These are phyloP conservation scores for Kingdonia uniflora DNA, from an alignment of 164 flowering plant genomes.

Conservation along the genomic window DNA sequence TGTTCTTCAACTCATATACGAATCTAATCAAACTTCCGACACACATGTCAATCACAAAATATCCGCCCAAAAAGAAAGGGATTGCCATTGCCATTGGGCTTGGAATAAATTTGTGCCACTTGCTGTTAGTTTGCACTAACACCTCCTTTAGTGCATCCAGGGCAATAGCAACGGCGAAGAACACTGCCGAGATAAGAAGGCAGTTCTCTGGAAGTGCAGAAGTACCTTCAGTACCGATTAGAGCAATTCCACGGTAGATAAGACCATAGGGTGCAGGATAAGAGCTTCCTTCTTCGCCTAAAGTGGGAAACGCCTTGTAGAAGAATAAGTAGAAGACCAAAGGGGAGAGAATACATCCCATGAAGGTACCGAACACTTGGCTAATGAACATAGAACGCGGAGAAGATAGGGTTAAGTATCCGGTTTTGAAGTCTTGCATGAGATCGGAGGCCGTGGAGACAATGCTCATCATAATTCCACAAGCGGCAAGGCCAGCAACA, in stretches of 20 bases:
- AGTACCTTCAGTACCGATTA: constrained; percentile 22
- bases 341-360: constrained; percentile 24
- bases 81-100: constrained; percentile 32
- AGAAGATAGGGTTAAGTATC: constrained; percentile 25
- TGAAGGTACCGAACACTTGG: constrained; percentile 24
- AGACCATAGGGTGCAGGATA: constrained; percentile 25
- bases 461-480: constrained; percentile 31
- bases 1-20: constrained; percentile 18
- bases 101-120: constrained; percentile 15
- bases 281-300: constrained; percentile 11
- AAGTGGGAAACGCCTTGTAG: constrained; percentile 19
- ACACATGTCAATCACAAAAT: constrained; percentile 30
- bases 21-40: constrained; percentile 22
- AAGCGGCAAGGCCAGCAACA: constrained; percentile 24
- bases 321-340: constrained; percentile 25
- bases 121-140: not conserved
- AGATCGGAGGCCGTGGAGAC: constrained; percentile 33
- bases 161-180: constrained; percentile 9
- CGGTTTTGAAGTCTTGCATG: constrained; percentile 34
- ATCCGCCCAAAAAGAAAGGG: constrained; percentile 24
- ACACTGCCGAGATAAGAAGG: constrained; percentile 8
- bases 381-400: constrained; percentile 28
- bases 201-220: constrained; percentile 27
- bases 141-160: constrained; percentile 8
- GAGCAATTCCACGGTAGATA: constrained; percentile 24